Conservation (phyloP, 1,139 yeast genomes). For the Saccharomycopsis crataegensis region DNA sequence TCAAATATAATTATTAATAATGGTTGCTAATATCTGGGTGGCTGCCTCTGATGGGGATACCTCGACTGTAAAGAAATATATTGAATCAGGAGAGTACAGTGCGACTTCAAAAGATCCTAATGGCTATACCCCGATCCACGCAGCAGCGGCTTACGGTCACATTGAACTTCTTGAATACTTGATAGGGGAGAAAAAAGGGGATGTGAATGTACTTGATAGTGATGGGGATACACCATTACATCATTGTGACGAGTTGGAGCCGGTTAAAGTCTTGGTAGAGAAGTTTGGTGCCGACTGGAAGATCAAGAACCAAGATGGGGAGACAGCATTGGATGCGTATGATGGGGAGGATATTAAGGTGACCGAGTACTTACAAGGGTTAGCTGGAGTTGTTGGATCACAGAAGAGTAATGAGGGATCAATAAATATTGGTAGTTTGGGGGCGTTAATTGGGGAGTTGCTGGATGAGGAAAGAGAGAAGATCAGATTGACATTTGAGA, state of each 20-base stretch:
- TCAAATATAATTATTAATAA: constrained; percentile 20
- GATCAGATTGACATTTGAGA: constrained; percentile 5
- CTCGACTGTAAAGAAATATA: constrained; percentile 46
- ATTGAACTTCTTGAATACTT: constrained; percentile 54
- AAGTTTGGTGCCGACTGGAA: constrained; percentile 59
- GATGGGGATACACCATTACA: constrained; percentile 97
- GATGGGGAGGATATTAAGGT: constrained; percentile 55
- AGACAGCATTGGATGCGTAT: constrained; percentile 52
- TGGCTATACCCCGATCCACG: constrained; percentile 95
- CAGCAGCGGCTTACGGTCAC: constrained; percentile 93
- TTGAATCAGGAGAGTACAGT: constrained; percentile 44
- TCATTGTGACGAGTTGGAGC: constrained; percentile 65
- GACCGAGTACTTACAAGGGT: constrained; percentile 49
- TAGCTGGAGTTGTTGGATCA: constrained; percentile 33
- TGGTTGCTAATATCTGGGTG: constrained; percentile 76
- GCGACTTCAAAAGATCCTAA: constrained; percentile 80
- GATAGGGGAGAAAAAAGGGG: constrained; percentile 54
- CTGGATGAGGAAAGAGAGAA: background rate
- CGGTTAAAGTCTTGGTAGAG: constrained; percentile 61
- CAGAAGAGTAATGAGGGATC: constrained; percentile 9
- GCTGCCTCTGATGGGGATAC: constrained; percentile 85
- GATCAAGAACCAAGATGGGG: constrained; percentile 61
- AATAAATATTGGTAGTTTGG: background rate
- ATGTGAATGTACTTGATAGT: constrained; percentile 69
- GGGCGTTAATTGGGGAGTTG: background rate